Conservation (phyloP, 176 grass and related monocot species). For the Cenchrus purpureus region DNA sequence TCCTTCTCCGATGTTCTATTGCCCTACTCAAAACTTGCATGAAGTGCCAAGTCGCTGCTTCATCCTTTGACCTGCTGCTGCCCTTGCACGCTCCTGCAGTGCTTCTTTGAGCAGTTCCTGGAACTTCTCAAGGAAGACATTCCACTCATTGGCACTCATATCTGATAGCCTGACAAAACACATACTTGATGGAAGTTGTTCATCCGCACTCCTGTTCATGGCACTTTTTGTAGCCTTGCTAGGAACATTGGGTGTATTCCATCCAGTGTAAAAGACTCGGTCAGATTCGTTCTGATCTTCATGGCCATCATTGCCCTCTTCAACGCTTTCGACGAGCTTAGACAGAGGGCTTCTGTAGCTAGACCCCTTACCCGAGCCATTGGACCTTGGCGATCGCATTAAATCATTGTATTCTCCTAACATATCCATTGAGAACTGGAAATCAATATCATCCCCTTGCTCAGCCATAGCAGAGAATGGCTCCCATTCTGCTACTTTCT, state of each 20-base stretch:
- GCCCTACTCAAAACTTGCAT: slow-evolving; percentile 76
- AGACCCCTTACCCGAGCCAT: slow-evolving; percentile 40
- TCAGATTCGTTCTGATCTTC: slow-evolving; percentile 43
- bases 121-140: slow-evolving; percentile 56
- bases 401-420: slow-evolving; percentile 47
- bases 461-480: slow-evolving; percentile 38
- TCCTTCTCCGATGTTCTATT: slow-evolving; percentile 32
- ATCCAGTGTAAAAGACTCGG: slow-evolving; percentile 13
- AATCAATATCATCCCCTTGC: slow-evolving; percentile 51
- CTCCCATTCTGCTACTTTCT: slow-evolving; percentile 56
- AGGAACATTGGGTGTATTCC: slow-evolving; percentile 23
- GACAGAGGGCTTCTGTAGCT: slow-evolving; percentile 60
- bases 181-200: slow-evolving; percentile 59
- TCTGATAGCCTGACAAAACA: slow-evolving; percentile 68
- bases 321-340: slow-evolving; percentile 52
- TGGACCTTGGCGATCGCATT: slow-evolving; percentile 49
- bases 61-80: slow-evolving; percentile 47
- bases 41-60: slow-evolving; percentile 72
- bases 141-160: slow-evolving; percentile 68
- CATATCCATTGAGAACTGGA: slow-evolving; percentile 59
- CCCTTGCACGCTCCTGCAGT: slow-evolving; percentile 18
- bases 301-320: slow-evolving; percentile 55
- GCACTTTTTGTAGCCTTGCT: slow-evolving; percentile 30
- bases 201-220: slow-evolving; percentile 59
- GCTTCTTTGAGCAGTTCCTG: slow-evolving; percentile 59